These are phyloP conservation scores for Mycothermus thermophilus DNA, from an alignment of 495 filamentous ascomycete species.

Conservation along the genomic window DNA sequence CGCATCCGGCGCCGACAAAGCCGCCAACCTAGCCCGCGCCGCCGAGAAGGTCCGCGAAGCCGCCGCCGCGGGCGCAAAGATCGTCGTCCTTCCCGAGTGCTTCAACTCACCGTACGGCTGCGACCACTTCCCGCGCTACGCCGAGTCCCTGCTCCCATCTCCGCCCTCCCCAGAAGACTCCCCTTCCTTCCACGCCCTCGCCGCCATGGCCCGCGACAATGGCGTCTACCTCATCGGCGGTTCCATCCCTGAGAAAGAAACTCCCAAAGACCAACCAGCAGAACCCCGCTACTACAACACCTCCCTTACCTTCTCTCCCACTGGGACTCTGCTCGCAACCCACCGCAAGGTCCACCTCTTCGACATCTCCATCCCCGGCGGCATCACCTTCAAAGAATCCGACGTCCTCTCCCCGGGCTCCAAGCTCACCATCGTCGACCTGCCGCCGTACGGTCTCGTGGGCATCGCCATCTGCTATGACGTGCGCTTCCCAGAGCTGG, in stretches of 20 bases:
- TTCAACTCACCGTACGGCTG: constrained; percentile 97
- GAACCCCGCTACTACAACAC: constrained; percentile 81
- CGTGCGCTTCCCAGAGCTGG: constrained; percentile 88
- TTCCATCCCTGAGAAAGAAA: constrained; percentile 72
- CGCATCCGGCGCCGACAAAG: constrained; percentile 67
- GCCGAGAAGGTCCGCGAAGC: constrained; percentile 75
- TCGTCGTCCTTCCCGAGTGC: constrained; percentile 69
- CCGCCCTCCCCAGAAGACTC: constrained; percentile 56
- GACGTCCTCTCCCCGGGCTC: constrained; percentile 77
- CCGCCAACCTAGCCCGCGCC: constrained; percentile 68
- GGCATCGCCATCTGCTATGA: constrained; percentile 94
- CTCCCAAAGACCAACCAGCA: neutral
- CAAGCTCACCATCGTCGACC: constrained; percentile 64
- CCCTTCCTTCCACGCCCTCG: constrained; percentile 75
- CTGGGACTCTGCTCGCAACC: constrained; percentile 62
- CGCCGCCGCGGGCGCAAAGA: constrained; percentile 54
- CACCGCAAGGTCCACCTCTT: constrained; percentile 97
- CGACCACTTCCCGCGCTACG: constrained; percentile 80
- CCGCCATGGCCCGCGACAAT: constrained; percentile 60
- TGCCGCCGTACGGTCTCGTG: constrained; percentile 75
- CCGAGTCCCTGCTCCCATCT: constrained; percentile 70
- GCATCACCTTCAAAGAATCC: constrained; percentile 80
- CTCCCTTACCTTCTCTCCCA: constrained; percentile 63
- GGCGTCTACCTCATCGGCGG: constrained; percentile 74
- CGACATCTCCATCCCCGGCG: constrained; percentile 94